Percentiles rank a stretch among this genome's conserved stretches.
Evolutionary conservation across 495 filamentous ascomycete species (phyloP).

Genomic region (Penicillium goetzii): DNA sequence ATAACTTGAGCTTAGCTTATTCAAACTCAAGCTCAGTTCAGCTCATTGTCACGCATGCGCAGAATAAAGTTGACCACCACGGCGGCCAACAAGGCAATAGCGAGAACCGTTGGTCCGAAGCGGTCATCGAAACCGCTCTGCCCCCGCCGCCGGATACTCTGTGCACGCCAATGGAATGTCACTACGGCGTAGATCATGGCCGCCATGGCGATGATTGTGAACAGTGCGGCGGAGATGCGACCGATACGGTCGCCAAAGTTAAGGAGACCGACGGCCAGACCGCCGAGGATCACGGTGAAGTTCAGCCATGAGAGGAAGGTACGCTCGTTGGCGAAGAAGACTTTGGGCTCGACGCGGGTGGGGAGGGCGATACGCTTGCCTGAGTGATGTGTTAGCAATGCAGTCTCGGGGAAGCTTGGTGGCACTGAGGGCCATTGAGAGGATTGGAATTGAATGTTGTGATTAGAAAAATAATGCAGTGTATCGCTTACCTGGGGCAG

Average conservation of each 20-base stretch:
- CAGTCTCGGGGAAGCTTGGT: not conserved
- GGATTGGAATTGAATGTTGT: not conserved
- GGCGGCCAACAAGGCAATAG: constrained; percentile 79
- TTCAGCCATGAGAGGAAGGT: constrained; percentile 99
- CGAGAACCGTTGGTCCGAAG: constrained; percentile 87
- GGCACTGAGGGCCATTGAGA: not conserved
- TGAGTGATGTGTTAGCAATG: constrained; percentile 31
- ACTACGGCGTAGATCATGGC: constrained; percentile 94
- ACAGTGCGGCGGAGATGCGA: constrained; percentile 87
- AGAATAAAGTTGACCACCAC: constrained; percentile 94
- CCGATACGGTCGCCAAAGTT: constrained; percentile 97
- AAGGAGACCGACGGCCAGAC: constrained; percentile 90
- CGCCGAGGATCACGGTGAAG: constrained; percentile 97
- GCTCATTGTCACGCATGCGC: constrained; percentile 63
- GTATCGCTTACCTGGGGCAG: constrained; percentile 62
- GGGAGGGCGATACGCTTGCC: constrained; percentile 98
- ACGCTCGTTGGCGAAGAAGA: constrained; percentile 99
- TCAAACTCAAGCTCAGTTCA: constrained; percentile 15
- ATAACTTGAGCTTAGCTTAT: not conserved
- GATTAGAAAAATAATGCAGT: not conserved
- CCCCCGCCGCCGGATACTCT: constrained; percentile 85
- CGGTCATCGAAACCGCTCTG: constrained; percentile 96
- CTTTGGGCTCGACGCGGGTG: constrained; percentile 97
- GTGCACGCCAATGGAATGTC: constrained; percentile 96
- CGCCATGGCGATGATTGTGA: constrained; percentile 92